phyloP scores from a whole-genome alignment of 768 basidiomycete genomes.

The Panaeolus cyanescens region DNA sequence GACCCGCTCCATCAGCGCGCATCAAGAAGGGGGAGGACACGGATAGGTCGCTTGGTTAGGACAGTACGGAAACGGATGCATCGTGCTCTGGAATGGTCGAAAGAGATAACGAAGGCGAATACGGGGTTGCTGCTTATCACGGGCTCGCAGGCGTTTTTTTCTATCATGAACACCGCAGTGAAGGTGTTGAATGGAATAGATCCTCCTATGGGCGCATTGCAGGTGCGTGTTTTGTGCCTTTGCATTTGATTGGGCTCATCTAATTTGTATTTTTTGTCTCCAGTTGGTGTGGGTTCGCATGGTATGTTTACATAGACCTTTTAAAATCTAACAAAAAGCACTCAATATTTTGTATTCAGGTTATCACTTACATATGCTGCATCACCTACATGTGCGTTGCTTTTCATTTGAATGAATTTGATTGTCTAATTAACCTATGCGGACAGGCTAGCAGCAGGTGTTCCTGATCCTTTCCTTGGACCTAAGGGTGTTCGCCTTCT shows the following conservation, averaged over 20 bases:
- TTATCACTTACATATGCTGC: conserved; percentile 10
- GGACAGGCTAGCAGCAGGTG: conserved; percentile 24
- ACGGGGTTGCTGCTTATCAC: conserved; percentile 62
- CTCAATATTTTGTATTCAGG: neutral
- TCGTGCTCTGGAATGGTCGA: neutral
- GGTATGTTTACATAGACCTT: neutral
- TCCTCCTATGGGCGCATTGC: conserved; percentile 56
- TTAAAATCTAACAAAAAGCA: neutral
- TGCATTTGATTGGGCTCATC: neutral
- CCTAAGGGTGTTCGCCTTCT: conserved; percentile 67
- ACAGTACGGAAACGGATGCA: neutral
- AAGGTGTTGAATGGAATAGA: conserved; percentile 62
- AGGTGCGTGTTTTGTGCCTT: conserved; percentile 38
- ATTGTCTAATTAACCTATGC: neutral
- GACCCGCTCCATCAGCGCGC: neutral
- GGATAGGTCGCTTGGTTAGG: neutral
- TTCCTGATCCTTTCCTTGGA: conserved; percentile 62
- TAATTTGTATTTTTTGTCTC: neutral
- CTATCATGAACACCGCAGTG: conserved; percentile 62
- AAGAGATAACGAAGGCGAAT: conserved; percentile 36
- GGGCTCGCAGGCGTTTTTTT: conserved; percentile 58
- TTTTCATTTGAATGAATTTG: neutral
- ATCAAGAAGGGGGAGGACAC: neutral
- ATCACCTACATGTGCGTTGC: conserved; percentile 9
- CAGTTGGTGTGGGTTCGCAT: conserved; percentile 14